Evolutionary conservation across 495 filamentous ascomycete species (phyloP), one percentile per base, ranked within the genome.

Genomic region (Platismatia glauca): DNA sequence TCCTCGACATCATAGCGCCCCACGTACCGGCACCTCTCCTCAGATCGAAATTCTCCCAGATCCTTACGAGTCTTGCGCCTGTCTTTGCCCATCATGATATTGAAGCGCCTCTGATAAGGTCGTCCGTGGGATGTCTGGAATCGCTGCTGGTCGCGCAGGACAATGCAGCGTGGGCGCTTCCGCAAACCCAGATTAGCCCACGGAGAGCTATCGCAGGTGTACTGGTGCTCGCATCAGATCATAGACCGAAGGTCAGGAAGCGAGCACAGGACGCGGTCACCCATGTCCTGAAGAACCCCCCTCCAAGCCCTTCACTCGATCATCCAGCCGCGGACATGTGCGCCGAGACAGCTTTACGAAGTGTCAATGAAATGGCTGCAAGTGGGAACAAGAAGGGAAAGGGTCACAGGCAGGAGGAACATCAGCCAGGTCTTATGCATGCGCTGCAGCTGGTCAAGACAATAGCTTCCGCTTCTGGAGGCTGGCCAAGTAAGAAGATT

Each of bases 401-500:
- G 31, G 70, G 73, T 38, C 67, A 74, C 37, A 73, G 71, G 41
- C 76, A 84, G 3, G 78, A 78, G 20, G 69, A 75, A 16, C 81
- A 89, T 70, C 90, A 95, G 60, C 93, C 94, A 18, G 80, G 82
- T 20, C 79, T 97, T 24, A 94, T 97, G 62, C 94, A 97, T 74
- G 86, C 90, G 6, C 73, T 98, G 62, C 95, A 97, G 64, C 78
- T 97, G 55, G 84, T 95, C 60, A 96, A 93, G 79, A 86, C 89
- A 3, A 81, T 97, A 64, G 91, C 93, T 6, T 76, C 80, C 29
- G 89, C 88, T 5, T 93, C 90, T 58, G 88, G 89, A 53, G 93
- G 95, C 55, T 98, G 95, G 95, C 94, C 94, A n/a, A 95, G 87
- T 75, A 88, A 86, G 78, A 95, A 95, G 74, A 91, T 97, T 55